These are phyloP conservation scores for Excoecaria agallocha DNA, from an alignment of 345 rosid species.

Conservation along the genomic window DNA sequence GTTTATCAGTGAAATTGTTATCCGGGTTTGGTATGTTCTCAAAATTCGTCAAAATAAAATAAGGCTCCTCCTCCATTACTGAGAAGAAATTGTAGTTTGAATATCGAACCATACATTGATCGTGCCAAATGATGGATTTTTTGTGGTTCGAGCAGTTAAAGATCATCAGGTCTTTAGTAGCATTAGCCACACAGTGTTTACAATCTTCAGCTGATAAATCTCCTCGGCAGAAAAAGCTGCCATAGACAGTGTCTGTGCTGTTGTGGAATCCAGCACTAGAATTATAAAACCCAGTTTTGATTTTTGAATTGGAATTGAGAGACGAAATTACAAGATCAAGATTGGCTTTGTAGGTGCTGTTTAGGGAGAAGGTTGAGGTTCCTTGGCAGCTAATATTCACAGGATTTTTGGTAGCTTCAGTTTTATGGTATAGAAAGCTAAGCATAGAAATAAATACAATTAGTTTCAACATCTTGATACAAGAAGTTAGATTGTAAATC, in stretches of 20 bases:
- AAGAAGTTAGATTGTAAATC: background rate
- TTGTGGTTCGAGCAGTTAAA: slow-evolving; percentile 31
- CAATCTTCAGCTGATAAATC: slow-evolving; percentile 21
- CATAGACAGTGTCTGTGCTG: slow-evolving; percentile 26
- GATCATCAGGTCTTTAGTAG: slow-evolving; percentile 16
- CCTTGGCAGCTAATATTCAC: background rate
- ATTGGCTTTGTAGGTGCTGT: slow-evolving; percentile 16
- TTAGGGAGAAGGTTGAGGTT: slow-evolving; percentile 1
- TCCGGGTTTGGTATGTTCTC: background rate
- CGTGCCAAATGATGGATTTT: slow-evolving; percentile 36
- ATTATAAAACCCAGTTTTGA: slow-evolving; percentile 16
- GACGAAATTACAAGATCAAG: slow-evolving; percentile 23
- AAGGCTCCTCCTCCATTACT: slow-evolving; percentile 9
- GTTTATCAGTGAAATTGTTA: background rate
- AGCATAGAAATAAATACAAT: background rate
- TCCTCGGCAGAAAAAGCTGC: slow-evolving; percentile 22
- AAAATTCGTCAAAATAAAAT: background rate
- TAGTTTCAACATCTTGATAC: background rate
- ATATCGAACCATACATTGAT: slow-evolving; percentile 45
- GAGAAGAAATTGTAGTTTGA: slow-evolving; percentile 40
- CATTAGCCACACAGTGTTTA: slow-evolving; percentile 32
- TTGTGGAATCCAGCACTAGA: slow-evolving; percentile 17
- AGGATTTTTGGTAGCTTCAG: background rate
- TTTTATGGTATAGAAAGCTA: background rate
- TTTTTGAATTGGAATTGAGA: slow-evolving; percentile 24